Base-by-base conservation (phyloP, 768 basidiomycete species). In the Boletus speciosus region DNA sequence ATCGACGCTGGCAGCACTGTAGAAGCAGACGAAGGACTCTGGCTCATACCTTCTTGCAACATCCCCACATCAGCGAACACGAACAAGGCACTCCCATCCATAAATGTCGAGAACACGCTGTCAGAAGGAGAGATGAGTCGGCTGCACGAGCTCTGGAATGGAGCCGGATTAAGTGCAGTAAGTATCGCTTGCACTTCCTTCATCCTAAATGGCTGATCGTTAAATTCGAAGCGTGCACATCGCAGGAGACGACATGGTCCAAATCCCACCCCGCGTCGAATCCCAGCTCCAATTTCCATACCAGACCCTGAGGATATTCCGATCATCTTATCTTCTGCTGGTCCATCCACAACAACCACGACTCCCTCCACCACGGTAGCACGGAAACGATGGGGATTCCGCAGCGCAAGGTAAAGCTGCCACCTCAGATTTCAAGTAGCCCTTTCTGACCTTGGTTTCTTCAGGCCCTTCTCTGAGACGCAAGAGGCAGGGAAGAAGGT, bases 61-160 rank as follows among this genome's bases (percentile, higher is more conserved):
- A 46, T 32, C 21, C 25, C n/a, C 10, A 11, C 29, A 7, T 32
- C 41, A 15, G 31, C 40, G 5, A 21, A 46, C 34, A 43, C 25
- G n/a, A 29, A 51, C 42, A 61, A 57, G 40, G n/a, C 29, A 5
- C 59, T 54, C 19, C 63, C 65, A 29, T 43, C 55, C n/a, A 41
- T 63, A 34, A 49, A 51, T 3, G 31, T 59, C 19, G 69, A 67
- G 49, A 53, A 57, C 11, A 49, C 29, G 14, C 41, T 64, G 21
- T 61, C 68, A 2, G 27, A 23, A 9, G 58, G 54, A 45, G 67
- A 70, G 12, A 55, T 62, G 52, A 16, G 29, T 12, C 45, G 45
- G 35, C 38, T 67, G 19, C 62, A 57, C 40, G 56, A 61, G 12
- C 55, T 63, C 25, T 69, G 68, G 68, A 67, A 69, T 11, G 68